A percentile compares a stretch with the other conserved stretches of the same genome.
Evolutionary conservation across 352 stramenopile species (phyloP).

Genomic region (Blastocystis sp.): DNA sequence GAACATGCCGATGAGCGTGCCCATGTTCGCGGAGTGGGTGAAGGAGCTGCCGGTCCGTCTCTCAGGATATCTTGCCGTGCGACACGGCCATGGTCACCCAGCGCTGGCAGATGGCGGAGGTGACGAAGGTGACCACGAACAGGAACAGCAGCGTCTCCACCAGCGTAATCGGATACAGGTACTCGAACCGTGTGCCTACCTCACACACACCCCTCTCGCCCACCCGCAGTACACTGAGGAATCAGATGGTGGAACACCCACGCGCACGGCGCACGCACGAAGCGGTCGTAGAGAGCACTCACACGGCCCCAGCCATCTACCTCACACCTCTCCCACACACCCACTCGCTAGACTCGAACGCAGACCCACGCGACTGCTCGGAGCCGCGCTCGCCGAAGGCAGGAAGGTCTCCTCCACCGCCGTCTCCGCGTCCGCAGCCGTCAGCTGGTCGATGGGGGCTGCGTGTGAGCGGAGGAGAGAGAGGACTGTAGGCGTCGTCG

Average conservation of each 20-base stretch:
- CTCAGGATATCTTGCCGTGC: not conserved
- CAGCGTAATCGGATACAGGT: constrained; percentile 7
- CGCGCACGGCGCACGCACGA: not conserved
- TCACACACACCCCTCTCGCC: not conserved
- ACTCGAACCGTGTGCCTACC: constrained; percentile 20
- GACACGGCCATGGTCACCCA: not conserved
- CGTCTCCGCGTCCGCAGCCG: not conserved
- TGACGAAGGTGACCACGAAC: constrained; percentile 21
- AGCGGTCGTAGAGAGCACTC: not conserved
- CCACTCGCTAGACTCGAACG: not conserved
- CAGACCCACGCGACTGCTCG: not conserved
- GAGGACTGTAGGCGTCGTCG: not conserved
- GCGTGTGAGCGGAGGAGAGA: not conserved
- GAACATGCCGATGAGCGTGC: not conserved
- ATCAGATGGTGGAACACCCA: constrained; percentile 23
- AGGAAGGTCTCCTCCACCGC: constrained; percentile 1
- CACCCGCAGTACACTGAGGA: constrained; percentile 8
- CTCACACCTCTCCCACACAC: not conserved
- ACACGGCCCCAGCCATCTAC: not conserved
- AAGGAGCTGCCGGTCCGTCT: not conserved
- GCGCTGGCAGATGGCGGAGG: not conserved
- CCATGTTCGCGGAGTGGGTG: not conserved
- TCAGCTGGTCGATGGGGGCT: not conserved
- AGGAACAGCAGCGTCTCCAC: not conserved
- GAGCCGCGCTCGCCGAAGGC: not conserved